Conservation (phyloP, 2,329 filamentous ascomycete genomes). For the Pyricularia sp. region DNA sequence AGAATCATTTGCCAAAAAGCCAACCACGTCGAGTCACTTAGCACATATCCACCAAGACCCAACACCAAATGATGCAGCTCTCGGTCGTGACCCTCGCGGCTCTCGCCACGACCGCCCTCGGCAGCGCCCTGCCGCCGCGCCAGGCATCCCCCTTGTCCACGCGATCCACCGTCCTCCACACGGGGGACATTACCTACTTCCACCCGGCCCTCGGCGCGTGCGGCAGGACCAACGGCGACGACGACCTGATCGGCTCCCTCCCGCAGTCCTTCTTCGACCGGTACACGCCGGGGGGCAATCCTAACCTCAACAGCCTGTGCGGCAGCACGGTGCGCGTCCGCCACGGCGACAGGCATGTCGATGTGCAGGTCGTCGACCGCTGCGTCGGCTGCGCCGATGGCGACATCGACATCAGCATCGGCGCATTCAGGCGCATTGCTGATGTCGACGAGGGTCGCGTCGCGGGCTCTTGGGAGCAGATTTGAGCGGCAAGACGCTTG, state of each 20-base stretch:
- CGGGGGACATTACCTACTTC: slow-evolving; percentile 6
- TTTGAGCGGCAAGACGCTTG: slow-evolving; percentile 7
- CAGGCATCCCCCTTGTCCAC: background rate
- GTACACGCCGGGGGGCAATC: background rate
- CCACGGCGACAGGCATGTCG: slow-evolving; percentile 22
- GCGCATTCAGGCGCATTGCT: slow-evolving; percentile 36
- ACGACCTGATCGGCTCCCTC: slow-evolving; percentile 7
- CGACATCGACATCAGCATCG: slow-evolving; percentile 40
- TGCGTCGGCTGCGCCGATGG: slow-evolving; percentile 40
- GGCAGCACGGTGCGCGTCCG: slow-evolving; percentile 53
- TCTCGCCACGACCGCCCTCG: background rate
- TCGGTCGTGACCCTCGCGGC: background rate
- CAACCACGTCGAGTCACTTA: background rate
- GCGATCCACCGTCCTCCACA: background rate
- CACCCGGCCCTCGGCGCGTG: slow-evolving; percentile 6
- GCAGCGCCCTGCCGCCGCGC: background rate
- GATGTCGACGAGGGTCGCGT: slow-evolving; percentile 30
- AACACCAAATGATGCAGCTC: background rate
- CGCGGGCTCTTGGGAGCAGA: slow-evolving; percentile 24
- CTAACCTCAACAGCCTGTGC: slow-evolving; percentile 22
- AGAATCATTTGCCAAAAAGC: background rate
- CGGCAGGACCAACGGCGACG: slow-evolving; percentile 5
- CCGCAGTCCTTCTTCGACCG: slow-evolving; percentile 7
- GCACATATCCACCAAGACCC: background rate
- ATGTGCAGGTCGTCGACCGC: slow-evolving; percentile 60